Evolutionary conservation across 192 early-diverging fungal genomes (phyloP).

Genomic region (Kickxella alabastrina): DNA sequence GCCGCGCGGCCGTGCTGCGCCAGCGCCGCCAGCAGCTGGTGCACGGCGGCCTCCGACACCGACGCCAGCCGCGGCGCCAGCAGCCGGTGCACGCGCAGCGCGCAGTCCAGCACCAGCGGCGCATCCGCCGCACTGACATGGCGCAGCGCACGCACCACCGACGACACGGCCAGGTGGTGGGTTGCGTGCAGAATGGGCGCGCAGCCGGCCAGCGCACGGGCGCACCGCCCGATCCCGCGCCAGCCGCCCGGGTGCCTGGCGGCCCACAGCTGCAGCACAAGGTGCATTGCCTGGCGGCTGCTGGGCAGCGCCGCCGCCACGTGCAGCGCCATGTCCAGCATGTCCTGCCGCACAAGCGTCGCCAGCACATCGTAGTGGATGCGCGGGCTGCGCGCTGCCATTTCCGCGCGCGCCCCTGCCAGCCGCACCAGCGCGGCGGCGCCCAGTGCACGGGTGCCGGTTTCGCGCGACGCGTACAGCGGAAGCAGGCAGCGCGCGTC

Average conservation of each 20-base stretch:
- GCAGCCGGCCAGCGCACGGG: not conserved
- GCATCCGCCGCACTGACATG: not conserved
- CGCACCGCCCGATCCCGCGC: too few relatives aligned
- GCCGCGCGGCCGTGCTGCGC: not conserved
- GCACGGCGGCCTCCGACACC: conserved; percentile 15
- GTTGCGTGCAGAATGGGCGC: conserved; percentile 28
- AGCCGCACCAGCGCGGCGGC: not conserved
- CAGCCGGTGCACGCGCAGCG: conserved; percentile 16
- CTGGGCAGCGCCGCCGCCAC: conserved; percentile 2
- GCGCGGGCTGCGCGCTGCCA: conserved; percentile 8
- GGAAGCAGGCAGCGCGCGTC: not conserved
- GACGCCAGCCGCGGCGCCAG: conserved; percentile 23
- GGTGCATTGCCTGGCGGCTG: conserved; percentile 8
- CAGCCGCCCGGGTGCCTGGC: conserved; percentile 3
- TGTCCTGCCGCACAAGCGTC: conserved; percentile 7
- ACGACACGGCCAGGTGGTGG: conserved; percentile 15
- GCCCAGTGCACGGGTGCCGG: not conserved
- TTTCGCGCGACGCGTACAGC: conserved; percentile 11
- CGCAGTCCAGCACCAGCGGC: not conserved
- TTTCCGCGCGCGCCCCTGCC: not conserved
- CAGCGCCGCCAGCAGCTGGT: conserved; percentile 16
- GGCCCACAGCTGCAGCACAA: conserved; percentile 17
- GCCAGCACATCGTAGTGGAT: conserved; percentile 26
- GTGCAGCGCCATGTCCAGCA: not conserved
- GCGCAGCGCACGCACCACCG: conserved; percentile 1